Evolutionary conservation across 352 stramenopile genomes (phyloP).

Genomic region (Phytophthora colocasiae): DNA sequence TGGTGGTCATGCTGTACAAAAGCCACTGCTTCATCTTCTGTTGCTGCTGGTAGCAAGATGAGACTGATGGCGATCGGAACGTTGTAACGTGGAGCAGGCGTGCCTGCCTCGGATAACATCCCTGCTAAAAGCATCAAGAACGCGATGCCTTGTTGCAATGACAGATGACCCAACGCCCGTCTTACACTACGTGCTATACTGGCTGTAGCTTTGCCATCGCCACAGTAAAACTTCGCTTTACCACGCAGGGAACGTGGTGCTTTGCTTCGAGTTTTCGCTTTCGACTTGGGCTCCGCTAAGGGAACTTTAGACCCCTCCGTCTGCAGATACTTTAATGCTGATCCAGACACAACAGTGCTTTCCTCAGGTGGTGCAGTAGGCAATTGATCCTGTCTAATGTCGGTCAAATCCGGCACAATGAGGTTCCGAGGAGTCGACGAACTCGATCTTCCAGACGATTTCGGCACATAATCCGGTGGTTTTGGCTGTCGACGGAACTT

Average conservation of each 20-base stretch:
- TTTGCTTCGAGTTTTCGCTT: conserved; percentile 19
- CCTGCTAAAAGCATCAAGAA: conserved; percentile 64
- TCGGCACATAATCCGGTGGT: conserved; percentile 15
- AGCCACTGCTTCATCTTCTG: conserved; percentile 34
- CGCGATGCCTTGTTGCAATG: conserved; percentile 61
- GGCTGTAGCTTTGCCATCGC: conserved; percentile 17
- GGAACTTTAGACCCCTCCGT: conserved; percentile 2
- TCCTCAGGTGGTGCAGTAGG: conserved; percentile 20
- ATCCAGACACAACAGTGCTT: background rate
- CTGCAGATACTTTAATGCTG: conserved; percentile 34
- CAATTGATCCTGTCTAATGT: conserved; percentile 12
- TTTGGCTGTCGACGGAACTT: conserved; percentile 41
- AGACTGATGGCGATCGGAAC: conserved; percentile 64
- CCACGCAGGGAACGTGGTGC: conserved; percentile 31
- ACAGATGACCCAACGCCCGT: conserved; percentile 48
- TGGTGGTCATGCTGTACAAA: conserved; percentile 43
- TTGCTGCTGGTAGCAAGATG: conserved; percentile 42
- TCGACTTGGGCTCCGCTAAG: conserved; percentile 5
- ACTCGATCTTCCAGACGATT: conserved; percentile 28
- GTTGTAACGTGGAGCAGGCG: conserved; percentile 76
- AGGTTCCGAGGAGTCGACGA: conserved; percentile 44
- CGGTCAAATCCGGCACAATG: conserved; percentile 43
- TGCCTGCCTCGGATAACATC: conserved; percentile 68
- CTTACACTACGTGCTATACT: conserved; percentile 22
- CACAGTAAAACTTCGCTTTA: conserved; percentile 37